Evolutionary conservation across 768 basidiomycete genomes (phyloP).

Genomic region (Podaxis sp.): DNA sequence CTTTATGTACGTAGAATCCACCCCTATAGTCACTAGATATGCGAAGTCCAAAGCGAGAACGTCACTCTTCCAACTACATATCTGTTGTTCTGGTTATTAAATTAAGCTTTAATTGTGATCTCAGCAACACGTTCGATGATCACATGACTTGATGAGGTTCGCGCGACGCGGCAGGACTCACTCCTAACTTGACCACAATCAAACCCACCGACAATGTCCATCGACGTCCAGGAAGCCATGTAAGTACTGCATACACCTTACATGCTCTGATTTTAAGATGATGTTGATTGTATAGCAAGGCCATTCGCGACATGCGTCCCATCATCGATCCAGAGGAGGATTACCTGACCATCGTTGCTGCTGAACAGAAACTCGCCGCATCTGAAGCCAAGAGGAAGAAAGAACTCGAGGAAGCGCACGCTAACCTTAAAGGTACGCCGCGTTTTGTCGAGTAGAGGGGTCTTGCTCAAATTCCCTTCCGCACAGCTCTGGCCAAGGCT

Average conservation of each 20-base stretch:
- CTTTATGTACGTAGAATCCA: too few relatives aligned
- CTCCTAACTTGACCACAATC: background rate
- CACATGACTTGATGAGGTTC: background rate
- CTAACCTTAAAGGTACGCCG: slow-evolving; percentile 56
- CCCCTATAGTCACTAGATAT: too few relatives aligned
- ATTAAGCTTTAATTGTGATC: background rate
- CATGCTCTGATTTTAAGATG: background rate
- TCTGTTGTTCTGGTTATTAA: too few relatives aligned
- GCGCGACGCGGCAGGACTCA: background rate
- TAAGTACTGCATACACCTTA: slow-evolving; percentile 19
- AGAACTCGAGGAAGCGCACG: slow-evolving; percentile 66
- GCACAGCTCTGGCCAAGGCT: slow-evolving; percentile 56
- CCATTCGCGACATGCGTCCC: slow-evolving; percentile 65
- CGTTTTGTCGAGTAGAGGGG: background rate
- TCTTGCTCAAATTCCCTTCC: background rate
- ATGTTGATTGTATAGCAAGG: slow-evolving; percentile 41
- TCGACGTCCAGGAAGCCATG: slow-evolving; percentile 49
- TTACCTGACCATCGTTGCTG: slow-evolving; percentile 69
- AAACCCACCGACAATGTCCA: slow-evolving; percentile 26
- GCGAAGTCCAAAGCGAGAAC: too few relatives aligned
- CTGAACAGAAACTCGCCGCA: slow-evolving; percentile 65
- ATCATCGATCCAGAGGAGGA: slow-evolving; percentile 82
- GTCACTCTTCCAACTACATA: too few relatives aligned
- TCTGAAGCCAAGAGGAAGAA: slow-evolving; percentile 59
- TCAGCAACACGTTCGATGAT: background rate